Conservation (phyloP, 352 stramenopile species). For the Phytophthora constricta region DNA sequence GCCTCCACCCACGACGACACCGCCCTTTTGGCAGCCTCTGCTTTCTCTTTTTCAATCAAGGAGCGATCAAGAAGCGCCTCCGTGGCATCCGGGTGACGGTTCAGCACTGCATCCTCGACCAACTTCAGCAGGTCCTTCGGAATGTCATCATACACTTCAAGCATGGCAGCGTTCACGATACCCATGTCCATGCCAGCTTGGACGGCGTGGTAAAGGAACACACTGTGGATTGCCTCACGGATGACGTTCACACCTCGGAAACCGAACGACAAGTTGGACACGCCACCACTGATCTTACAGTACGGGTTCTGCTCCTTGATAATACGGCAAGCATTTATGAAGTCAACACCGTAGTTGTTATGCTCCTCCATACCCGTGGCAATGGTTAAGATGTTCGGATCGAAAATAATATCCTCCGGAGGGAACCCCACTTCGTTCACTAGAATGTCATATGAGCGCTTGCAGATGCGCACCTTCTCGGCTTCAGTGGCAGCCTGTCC, state of each 20-base stretch:
- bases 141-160: slow-evolving; percentile 90
- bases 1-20: slow-evolving; percentile 44
- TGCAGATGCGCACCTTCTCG: slow-evolving; percentile 98
- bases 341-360: slow-evolving; percentile 98
- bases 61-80: slow-evolving; percentile 93
- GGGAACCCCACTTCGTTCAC: slow-evolving; percentile 95
- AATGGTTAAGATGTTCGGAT: slow-evolving; percentile 98
- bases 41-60: slow-evolving; percentile 84
- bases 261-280: slow-evolving; percentile 97
- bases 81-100: slow-evolving; percentile 88
- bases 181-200: slow-evolving; percentile 98
- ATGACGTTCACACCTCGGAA: slow-evolving; percentile 98
- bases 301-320: slow-evolving; percentile 97
- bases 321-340: slow-evolving; percentile 94
- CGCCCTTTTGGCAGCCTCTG: slow-evolving; percentile 88
- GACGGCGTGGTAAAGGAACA: slow-evolving; percentile 97
- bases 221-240: slow-evolving; percentile 95
- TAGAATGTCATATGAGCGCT: slow-evolving; percentile 98
- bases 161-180: slow-evolving; percentile 96
- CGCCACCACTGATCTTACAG: slow-evolving; percentile 95
- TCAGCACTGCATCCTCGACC: slow-evolving; percentile 95
- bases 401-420: slow-evolving; percentile 98
- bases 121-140: slow-evolving; percentile 86
- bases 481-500: slow-evolving; percentile 95
- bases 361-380: slow-evolving; percentile 98